Evolutionary conservation across 2,329 filamentous ascomycete species (phyloP).

Genomic region (Calonectria pseudoturangicola): DNA sequence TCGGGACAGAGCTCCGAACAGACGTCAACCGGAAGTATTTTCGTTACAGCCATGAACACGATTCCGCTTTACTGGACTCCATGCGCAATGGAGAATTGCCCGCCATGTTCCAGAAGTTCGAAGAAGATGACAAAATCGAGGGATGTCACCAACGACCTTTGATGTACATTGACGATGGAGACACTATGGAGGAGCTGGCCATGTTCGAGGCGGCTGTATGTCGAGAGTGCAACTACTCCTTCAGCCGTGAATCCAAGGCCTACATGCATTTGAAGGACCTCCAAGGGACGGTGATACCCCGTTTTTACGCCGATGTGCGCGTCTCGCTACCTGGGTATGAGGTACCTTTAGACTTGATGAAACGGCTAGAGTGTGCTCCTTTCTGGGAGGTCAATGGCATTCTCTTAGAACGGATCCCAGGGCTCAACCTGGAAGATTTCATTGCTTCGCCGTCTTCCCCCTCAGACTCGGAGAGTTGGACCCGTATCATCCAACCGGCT

Average conservation of each 20-base stretch:
- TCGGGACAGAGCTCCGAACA: conserved; percentile 19
- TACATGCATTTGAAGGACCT: conserved; percentile 19
- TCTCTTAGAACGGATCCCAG: conserved; percentile 25
- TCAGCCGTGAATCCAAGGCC: conserved; percentile 18
- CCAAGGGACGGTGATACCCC: conserved; percentile 24
- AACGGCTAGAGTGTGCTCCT: conserved; percentile 1
- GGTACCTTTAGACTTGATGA: neutral
- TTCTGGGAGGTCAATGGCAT: conserved; percentile 26
- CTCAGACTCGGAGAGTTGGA: neutral
- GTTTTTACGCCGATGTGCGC: conserved; percentile 30
- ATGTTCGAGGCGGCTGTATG: conserved; percentile 26
- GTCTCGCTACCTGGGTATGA: conserved; percentile 6
- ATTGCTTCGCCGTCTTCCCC: conserved; percentile 5
- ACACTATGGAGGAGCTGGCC: neutral
- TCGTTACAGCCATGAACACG: neutral
- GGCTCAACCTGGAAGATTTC: conserved; percentile 24
- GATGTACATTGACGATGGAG: neutral
- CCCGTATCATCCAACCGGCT: conserved; percentile 25
- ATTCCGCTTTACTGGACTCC: conserved; percentile 4
- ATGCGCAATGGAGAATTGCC: neutral
- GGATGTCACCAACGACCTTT: neutral
- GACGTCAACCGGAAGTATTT: neutral
- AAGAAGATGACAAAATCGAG: neutral
- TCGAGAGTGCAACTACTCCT: conserved; percentile 10
- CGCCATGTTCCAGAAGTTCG: conserved; percentile 14